Base-by-base conservation (phyloP, 2,329 filamentous ascomycete species). In the Knoxdaviesia proteae region DNA sequence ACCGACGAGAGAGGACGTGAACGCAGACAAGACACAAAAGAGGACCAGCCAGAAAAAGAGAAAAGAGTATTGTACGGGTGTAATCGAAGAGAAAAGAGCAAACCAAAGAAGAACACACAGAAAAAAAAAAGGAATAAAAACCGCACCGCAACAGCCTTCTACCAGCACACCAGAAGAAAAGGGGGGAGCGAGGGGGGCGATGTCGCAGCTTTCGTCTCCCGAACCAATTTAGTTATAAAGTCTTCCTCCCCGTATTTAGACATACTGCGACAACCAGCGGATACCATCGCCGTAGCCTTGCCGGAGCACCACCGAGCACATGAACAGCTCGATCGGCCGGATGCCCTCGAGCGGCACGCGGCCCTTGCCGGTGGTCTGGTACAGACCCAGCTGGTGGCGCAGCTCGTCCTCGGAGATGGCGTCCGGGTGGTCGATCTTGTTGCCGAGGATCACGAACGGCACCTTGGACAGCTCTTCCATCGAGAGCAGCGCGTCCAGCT, bases 401-500 rank as follows among this genome's bases (percentile, higher is more conserved):
- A 96, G 73, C 67, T 94, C 84, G 54, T 96, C 88, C 71, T 98
- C 90, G 50, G 81, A 88, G 43, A 96, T 79, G 48, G 90, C 90
- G 52, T 92, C 82, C 43, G 87, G 87, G 67, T 96, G 87, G 62
- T 98, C 90, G 61, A 98, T 98, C 77, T 98, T 98, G 77, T 98
- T 98, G 53, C 90, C 90, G 49, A 98, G 75, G 53, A 98, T 77
- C 47, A 96, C 75, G 61, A 96, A 96, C 43, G 90, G 90, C 6
- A 94, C 90, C 70, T 93, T 94, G 59, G 76, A 68, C 36, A 98
- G 75, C 59, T 96, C 88, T 65, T 98, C 90, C 88, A 98, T 94
- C 48, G 83, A 77, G 51, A 98, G 73, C 42, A 96, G 80, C 43
- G 83, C 86, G 57, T 98, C 90, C 48, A 98, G 81, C 68, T 98